phyloP scores from a whole-genome alignment of 257 asterid genomes.

The Anisodus acutangulus region DNA sequence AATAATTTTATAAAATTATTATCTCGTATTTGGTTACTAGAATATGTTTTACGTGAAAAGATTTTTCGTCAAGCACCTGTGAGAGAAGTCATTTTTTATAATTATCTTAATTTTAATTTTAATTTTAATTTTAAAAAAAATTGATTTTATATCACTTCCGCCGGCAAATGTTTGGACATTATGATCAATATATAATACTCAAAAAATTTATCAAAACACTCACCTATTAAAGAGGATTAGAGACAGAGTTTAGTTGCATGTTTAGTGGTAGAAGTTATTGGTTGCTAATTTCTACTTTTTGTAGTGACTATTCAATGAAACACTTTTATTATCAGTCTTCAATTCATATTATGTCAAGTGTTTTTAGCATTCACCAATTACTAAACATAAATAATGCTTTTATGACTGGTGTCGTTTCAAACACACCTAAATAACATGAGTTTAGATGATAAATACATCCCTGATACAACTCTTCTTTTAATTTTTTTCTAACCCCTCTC shows the following conservation, averaged over 20 bases:
- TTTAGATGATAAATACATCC: not conserved
- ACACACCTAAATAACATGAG: not conserved
- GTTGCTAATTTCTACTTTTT: too few relatives aligned
- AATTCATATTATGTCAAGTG: too few relatives aligned
- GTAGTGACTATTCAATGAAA: too few relatives aligned
- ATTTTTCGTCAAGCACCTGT: not conserved
- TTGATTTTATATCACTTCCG: not conserved
- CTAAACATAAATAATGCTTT: too few relatives aligned
- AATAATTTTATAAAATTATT: not conserved
- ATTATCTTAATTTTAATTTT: not conserved
- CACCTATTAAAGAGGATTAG: too few relatives aligned
- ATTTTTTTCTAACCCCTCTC: not conserved
- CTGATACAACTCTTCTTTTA: not conserved
- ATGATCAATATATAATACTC: not conserved
- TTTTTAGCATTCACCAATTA: too few relatives aligned
- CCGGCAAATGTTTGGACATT: not conserved
- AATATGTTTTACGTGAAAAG: not conserved
- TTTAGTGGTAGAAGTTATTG: too few relatives aligned
- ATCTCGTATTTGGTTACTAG: not conserved
- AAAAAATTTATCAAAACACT: not conserved
- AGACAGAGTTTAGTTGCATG: too few relatives aligned
- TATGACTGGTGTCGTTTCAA: not conserved
- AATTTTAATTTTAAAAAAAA: not conserved
- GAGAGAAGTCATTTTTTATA: not conserved
- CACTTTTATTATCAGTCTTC: too few relatives aligned